Evolutionary conservation across 2,329 filamentous ascomycete genomes (phyloP), one percentile per base, ranked within the genome.

Genomic region (Cryphonectria carpinicola): DNA sequence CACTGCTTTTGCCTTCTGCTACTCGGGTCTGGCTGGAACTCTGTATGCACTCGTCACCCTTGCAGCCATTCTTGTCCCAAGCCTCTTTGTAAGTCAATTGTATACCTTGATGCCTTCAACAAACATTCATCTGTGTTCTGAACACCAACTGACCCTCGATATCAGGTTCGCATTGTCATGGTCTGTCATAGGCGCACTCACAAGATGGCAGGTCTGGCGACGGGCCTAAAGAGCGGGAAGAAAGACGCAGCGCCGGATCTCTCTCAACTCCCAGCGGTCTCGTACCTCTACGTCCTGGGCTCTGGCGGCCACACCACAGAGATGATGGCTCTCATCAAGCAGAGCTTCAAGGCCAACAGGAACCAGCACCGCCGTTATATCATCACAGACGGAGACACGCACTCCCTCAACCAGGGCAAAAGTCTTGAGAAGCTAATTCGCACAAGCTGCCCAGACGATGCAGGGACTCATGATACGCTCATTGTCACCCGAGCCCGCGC

Each of bases 241-340:
- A 67, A 46, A 7, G 32, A 52, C n/a, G 37, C 56, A n/a, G 66
- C 72, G 8, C 74, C 73, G 10, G 72, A 74, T 22, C 68, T 67
- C 3, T 69, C 52, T 8, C 43, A 58, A 32, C 73, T 77, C 25
- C 77, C 76, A 6, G 74, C 76, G 4, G 81, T 82, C 37, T 87
- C 95, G 79, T 84, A 94, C 68, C 84, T 97, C 43, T 88, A 97
- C 73, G 90, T 98, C 37, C 91, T 98, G 35, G 96, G 96, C 67
- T 97, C 93, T 3, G 96, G 96, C 43, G 96, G 96, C 0, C 96
- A 99, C 81, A 98, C 96, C 0, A 91, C 94, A 64, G 96, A 99
- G 81, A 97, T 99, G 92, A 86, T 97, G 73, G 90, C 92, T 77
- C 92, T 98, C 84, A 88, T 99, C 75, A 84, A 85, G 70, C 83